Evolutionary conservation across 257 asterid genomes (phyloP).

Genomic region (Fraxinus excelsior): DNA sequence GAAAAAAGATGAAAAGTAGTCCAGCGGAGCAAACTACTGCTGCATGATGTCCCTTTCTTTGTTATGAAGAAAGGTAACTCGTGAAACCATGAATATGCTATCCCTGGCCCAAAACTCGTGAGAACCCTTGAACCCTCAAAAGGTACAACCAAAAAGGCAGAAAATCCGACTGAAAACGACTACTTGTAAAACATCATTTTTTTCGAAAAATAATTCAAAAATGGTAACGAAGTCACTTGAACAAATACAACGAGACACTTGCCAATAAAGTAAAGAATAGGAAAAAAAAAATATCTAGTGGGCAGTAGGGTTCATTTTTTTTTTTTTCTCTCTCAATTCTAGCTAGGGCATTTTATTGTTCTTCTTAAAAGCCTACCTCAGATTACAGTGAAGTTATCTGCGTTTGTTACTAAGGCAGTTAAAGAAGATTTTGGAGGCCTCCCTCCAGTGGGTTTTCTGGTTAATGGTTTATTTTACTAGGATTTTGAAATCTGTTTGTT

Average conservation of each 20-base stretch:
- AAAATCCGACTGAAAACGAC: constrained; percentile 2
- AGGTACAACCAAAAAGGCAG: background rate
- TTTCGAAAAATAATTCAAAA: background rate
- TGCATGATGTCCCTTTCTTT: too few species aligned
- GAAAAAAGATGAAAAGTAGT: too few species aligned
- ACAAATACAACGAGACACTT: background rate
- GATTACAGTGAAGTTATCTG: background rate
- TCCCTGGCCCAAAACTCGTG: background rate
- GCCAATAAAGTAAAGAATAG: background rate
- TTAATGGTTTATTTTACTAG: background rate
- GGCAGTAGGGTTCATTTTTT: constrained; percentile 41
- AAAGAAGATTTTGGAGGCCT: background rate
- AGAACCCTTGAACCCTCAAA: background rate
- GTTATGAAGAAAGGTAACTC: too few species aligned
- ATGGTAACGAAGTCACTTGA: background rate
- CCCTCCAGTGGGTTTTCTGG: constrained; percentile 32
- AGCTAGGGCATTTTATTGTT: constrained; percentile 12
- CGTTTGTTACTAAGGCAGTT: background rate
- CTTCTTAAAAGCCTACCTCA: constrained; percentile 19
- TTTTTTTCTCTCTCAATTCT: background rate
- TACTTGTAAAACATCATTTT: background rate
- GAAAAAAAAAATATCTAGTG: constrained; percentile 18
- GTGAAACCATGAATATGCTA: too few species aligned
- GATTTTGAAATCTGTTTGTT: background rate
- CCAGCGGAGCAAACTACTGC: too few species aligned